Percentiles rank a stretch among this genome's conserved stretches.
Evolutionary conservation across 2,329 filamentous ascomycete species (phyloP).

Genomic region (Camillea tinctor): DNA sequence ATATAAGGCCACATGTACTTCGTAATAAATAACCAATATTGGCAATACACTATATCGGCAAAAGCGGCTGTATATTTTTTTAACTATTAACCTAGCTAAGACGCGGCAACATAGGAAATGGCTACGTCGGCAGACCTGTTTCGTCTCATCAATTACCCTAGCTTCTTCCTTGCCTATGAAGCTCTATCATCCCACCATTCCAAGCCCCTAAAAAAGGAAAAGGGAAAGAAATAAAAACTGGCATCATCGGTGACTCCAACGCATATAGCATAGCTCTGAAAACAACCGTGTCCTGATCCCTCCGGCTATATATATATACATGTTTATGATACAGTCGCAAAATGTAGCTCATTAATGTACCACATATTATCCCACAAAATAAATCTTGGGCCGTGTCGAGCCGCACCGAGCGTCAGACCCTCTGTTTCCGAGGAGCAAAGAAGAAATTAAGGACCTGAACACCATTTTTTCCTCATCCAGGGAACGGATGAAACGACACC

Average conservation of each 20-base stretch:
- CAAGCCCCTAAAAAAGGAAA: too few species aligned
- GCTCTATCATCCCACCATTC: background rate
- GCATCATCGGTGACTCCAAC: background rate
- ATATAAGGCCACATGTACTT: background rate
- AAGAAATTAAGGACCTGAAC: background rate
- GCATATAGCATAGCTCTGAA: background rate
- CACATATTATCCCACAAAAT: background rate
- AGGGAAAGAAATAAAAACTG: background rate
- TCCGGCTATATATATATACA: background rate
- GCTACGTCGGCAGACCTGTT: background rate
- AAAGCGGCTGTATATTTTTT: background rate
- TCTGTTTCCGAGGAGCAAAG: background rate
- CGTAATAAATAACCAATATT: background rate
- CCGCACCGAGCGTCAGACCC: background rate
- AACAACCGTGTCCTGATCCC: background rate
- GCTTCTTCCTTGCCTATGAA: background rate
- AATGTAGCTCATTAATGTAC: background rate
- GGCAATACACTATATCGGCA: background rate
- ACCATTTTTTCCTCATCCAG: background rate
- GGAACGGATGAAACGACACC: background rate
- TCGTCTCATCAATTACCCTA: background rate
- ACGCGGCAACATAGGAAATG: background rate
- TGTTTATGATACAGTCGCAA: background rate
- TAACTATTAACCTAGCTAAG: background rate
- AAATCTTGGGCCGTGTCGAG: background rate